phyloP scores from a whole-genome alignment of 176 grass and related monocot species.

The Poa annua region DNA sequence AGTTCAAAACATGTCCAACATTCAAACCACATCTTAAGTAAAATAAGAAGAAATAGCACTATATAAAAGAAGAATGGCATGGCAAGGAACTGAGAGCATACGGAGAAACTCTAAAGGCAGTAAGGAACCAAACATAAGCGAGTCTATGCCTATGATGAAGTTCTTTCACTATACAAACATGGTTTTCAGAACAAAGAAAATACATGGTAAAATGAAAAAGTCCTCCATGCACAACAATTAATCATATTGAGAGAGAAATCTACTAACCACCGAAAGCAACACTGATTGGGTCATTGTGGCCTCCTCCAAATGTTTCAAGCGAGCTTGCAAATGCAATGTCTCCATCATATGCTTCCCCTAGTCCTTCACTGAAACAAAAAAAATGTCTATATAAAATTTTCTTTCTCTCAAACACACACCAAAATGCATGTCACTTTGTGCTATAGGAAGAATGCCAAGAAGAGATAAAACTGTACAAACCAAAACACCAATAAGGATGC shows the following conservation, averaged over 20 bases:
- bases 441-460: neutral
- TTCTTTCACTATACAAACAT: conserved; percentile 22
- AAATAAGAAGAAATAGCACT: neutral
- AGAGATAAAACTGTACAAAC: neutral
- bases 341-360: conserved; percentile 93
- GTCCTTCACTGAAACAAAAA: conserved; percentile 71
- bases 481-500: conserved; percentile 41
- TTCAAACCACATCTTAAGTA: conserved; percentile 20
- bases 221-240: neutral
- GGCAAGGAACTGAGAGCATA: conserved; percentile 9
- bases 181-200: conserved; percentile 35
- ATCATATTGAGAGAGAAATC: conserved; percentile 38
- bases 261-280: conserved; percentile 95
- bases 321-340: conserved; percentile 97
- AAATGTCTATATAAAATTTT: conserved; percentile 19
- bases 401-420: neutral
- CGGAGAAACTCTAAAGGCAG: neutral
- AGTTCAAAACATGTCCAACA: conserved; percentile 16
- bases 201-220: neutral
- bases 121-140: neutral
- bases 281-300: conserved; percentile 95
- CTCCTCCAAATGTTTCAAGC: conserved; percentile 96
- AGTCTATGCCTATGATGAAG: neutral
- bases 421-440: neutral
- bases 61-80: neutral